These are phyloP conservation scores for Sungouiozyma intestinalis DNA, from an alignment of 805 yeast species.

Conservation along the genomic window DNA sequence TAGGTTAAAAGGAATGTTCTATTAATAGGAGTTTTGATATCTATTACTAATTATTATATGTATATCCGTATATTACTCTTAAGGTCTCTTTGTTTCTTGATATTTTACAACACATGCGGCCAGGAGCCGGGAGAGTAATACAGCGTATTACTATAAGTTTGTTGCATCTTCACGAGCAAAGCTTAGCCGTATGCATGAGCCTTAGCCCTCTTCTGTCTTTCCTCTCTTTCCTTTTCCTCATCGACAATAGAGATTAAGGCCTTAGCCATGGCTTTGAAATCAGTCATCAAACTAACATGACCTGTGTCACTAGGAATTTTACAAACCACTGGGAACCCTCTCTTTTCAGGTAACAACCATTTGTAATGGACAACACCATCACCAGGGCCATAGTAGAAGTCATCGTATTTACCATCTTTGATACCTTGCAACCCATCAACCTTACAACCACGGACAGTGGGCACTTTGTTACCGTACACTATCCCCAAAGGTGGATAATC, in stretches of 20 bases:
- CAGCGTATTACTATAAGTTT: too few relatives aligned
- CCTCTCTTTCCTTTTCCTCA: conserved; percentile 35
- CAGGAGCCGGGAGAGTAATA: too few relatives aligned
- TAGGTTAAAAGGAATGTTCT: too few relatives aligned
- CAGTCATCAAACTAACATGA: conserved; percentile 73
- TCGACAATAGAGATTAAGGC: conserved; percentile 56
- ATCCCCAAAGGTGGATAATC: conserved; percentile 76
- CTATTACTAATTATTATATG: too few relatives aligned
- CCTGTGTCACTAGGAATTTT: conserved; percentile 56
- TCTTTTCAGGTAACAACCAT: conserved; percentile 69
- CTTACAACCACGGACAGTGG: conserved; percentile 73
- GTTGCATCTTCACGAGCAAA: neutral
- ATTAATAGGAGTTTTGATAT: too few relatives aligned
- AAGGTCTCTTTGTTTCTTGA: too few relatives aligned
- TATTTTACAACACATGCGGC: too few relatives aligned
- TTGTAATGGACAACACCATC: conserved; percentile 86
- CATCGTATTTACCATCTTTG: conserved; percentile 58
- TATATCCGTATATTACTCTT: too few relatives aligned
- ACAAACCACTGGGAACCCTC: conserved; percentile 65
- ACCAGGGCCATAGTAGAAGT: conserved; percentile 79
- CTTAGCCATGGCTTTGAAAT: conserved; percentile 56
- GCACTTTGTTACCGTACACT: conserved; percentile 72
- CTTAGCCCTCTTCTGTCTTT: neutral
- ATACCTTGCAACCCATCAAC: conserved; percentile 56
- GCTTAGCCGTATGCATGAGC: neutral